Base-by-base conservation (phyloP, 768 basidiomycete genomes). In the Lactifluus pinguis region DNA sequence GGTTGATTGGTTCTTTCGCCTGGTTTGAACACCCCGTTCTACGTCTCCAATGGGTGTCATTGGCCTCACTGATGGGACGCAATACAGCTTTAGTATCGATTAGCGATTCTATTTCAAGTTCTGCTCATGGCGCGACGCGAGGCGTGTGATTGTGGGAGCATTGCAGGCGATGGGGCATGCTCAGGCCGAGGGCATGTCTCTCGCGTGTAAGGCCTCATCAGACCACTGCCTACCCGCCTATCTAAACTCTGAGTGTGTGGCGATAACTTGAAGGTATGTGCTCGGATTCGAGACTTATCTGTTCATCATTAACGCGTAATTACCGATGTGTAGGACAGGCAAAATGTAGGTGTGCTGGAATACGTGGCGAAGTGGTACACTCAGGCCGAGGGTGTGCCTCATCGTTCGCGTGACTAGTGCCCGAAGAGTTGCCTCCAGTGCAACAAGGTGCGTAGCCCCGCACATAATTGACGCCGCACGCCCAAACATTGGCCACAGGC, bases 381-480 rank as follows among this genome's bases (percentile, higher is more conserved):
- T 41, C 59, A 49, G 59, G 59, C 36, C 59, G 59, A 60, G 52
- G 52, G 52, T 54, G 48, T 19, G 11, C 30, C 7, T 49, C 14
- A 19, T 41, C 53, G 48, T 49, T 25, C 25, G 19, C 29, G 39
- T 7, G 29, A 53, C 45, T 45, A 29, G 44, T 38, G 9, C 21
- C 53, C 19, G 29, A 49, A 19, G 19, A 5, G 38, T 1, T 1
- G 19, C 25, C 11, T 36, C 21, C 13, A 15, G 8, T 8, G 19
- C 21, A 41, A n/a, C 25, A 17, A 10, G 9, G 58, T 59, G 51
- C 7, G 51, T 39, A 10, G 4, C 45, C 30, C 21, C n/a, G 32
- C 32, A 34, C 32, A 25, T 34, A 34, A 2, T 34, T 34, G 32
- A 34, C 32, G 3, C 32, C 32, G 9, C 32, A 34, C 32, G 32